Conservation (phyloP, 495 filamentous ascomycete genomes). For the Penicillium steckii region DNA sequence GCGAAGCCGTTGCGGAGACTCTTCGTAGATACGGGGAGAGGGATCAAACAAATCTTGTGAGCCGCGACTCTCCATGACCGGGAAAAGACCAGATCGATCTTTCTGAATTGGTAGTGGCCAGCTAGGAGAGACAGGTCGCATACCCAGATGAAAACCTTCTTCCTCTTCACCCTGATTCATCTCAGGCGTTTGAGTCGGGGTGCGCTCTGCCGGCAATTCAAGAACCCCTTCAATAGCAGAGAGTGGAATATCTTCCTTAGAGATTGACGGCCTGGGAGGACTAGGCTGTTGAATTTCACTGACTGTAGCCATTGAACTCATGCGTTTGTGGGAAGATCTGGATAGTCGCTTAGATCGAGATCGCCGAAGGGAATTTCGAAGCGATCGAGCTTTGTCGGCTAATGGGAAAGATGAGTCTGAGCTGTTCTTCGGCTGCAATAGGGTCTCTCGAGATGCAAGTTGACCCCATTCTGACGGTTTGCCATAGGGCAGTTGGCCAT, state of each 20-base stretch:
- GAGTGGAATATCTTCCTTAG: slow-evolving; percentile 32
- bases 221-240: slow-evolving; percentile 42
- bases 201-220: slow-evolving; percentile 42
- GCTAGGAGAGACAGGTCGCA: slow-evolving; percentile 33
- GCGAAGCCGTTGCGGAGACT: slow-evolving; percentile 27
- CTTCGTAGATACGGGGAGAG: slow-evolving; percentile 21
- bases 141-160: slow-evolving; percentile 24
- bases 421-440: slow-evolving; percentile 19
- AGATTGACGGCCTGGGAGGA: slow-evolving; percentile 10
- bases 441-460: slow-evolving; percentile 40
- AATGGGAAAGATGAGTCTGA: slow-evolving; percentile 29
- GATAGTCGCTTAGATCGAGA: slow-evolving; percentile 30
- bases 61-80: slow-evolving; percentile 22
- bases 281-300: slow-evolving; percentile 23
- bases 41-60: slow-evolving; percentile 15
- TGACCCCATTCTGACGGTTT: slow-evolving; percentile 43
- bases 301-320: slow-evolving; percentile 33
- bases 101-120: slow-evolving; percentile 28
- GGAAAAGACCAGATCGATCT: slow-evolving; percentile 26
- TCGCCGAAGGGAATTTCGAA: slow-evolving; percentile 33
- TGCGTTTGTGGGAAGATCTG: slow-evolving; percentile 17
- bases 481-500: slow-evolving; percentile 40
- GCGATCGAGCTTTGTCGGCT: slow-evolving; percentile 26
- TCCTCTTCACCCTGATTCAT: slow-evolving; percentile 21
- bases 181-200: slow-evolving; percentile 44